Evolutionary conservation across 108 stramenopile genomes (phyloP).

Genomic region (Skeletonema tropicum): DNA sequence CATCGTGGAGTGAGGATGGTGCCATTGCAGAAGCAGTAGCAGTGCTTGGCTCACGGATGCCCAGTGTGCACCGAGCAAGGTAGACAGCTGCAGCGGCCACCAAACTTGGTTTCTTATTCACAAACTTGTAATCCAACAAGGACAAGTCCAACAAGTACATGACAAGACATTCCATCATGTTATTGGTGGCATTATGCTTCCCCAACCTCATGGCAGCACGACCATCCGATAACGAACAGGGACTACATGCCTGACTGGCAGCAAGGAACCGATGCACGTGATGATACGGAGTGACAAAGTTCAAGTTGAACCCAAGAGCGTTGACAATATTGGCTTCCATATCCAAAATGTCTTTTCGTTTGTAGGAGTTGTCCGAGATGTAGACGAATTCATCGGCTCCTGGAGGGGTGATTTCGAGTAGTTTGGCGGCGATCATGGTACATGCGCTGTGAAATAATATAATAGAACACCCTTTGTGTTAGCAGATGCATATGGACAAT

Average conservation of each 20-base stretch:
- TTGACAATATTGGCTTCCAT: conserved; percentile 76
- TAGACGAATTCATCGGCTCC: conserved; percentile 66
- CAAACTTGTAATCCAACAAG: conserved; percentile 67
- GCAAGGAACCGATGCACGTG: conserved; percentile 63
- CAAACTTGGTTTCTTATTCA: conserved; percentile 55
- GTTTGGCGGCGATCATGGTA: conserved; percentile 80
- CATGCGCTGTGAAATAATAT: conserved; percentile 58
- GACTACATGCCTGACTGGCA: conserved; percentile 49
- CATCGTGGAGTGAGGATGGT: neutral
- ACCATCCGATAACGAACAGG: neutral
- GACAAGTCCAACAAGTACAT: conserved; percentile 77
- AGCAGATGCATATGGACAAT: conserved; percentile 18
- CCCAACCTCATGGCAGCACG: conserved; percentile 7
- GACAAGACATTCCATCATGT: conserved; percentile 57
- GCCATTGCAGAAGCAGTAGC: neutral
- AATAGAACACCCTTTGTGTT: too few relatives aligned
- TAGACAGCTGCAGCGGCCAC: conserved; percentile 83
- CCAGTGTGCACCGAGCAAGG: conserved; percentile 74
- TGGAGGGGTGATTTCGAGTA: conserved; percentile 64
- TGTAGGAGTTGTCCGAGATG: conserved; percentile 77
- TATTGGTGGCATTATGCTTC: conserved; percentile 15
- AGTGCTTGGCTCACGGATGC: conserved; percentile 39
- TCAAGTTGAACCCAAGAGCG: conserved; percentile 57
- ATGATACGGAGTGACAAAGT: conserved; percentile 58
- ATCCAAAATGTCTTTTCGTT: conserved; percentile 53